Base-by-base conservation (phyloP, 371 early-diverging fungal species). In the Rhizopus delemar region DNA sequence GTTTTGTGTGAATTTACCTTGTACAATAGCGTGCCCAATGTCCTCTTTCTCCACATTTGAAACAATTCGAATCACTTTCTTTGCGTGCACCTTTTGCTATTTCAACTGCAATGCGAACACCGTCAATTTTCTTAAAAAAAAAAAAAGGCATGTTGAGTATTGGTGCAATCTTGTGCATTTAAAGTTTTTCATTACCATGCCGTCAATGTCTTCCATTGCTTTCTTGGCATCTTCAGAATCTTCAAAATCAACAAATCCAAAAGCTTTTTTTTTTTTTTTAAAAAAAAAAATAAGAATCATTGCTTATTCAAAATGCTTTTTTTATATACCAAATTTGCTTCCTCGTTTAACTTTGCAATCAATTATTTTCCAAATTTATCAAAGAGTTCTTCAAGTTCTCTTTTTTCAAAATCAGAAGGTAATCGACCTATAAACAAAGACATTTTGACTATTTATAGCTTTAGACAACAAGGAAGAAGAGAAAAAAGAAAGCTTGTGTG, bases 191-290 rank as follows among this genome's bases (percentile, higher is more conserved):
- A n/a, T 43, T 43, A 71, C 72, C 64, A 78, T 69, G 5, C 87
- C 86, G 61, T 87, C 79, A 35, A 77, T 74, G 59, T 81, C 81
- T 63, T 78, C 77, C 51, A 89, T 79, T 41, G 90, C 89, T 63
- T 85, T 83, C 34, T 86, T 82, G 41, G 90, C 89, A 65, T 89
- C 90, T 35, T 87, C 84, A 16, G 70, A 70, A 61, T 88, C 82
- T 54, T 82, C 76, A 68, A 83, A 86, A 62, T 85, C 85, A 43
- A 85, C 71, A 60, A 85, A 85, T 7, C 86, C 86, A 65, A 75
- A 85, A 1, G 80, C 82, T 75, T 53, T 16, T 51, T 38, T 36
- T 32, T 32, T 34, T 46, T 39, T 5, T 43, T 12, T 43, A 16
- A 32, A 39, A 39, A 39, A 39, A 39, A 39, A 39, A 39, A 39